A percentile compares a stretch with the other conserved stretches of the same genome.
These are phyloP conservation scores for Malus hybrid DNA, from an alignment of 331 rosid genomes.

Conservation along the genomic window DNA sequence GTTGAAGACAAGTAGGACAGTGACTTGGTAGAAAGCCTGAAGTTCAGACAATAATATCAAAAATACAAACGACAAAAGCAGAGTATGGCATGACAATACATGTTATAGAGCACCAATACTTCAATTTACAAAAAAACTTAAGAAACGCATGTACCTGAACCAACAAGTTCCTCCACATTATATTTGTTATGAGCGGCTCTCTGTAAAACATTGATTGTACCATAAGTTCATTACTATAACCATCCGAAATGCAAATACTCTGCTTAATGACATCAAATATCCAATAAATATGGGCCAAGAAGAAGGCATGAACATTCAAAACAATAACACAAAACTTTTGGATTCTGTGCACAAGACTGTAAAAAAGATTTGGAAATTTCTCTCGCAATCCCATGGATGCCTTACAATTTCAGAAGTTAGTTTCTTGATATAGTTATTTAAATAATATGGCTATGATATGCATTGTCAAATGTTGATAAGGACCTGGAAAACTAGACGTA, in stretches of 20 bases:
- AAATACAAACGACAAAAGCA: neutral
- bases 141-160: slow-evolving; percentile 53
- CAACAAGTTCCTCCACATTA: slow-evolving; percentile 92
- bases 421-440: too few species aligned
- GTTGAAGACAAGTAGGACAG: slow-evolving; percentile 66
- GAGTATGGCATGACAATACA: neutral
- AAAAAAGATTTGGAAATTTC: neutral
- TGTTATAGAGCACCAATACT: neutral
- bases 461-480: too few species aligned
- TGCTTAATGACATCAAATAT: neutral
- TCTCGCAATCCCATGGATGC: neutral
- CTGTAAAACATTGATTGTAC: slow-evolving; percentile 31
- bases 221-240: slow-evolving; percentile 2
- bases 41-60: neutral
- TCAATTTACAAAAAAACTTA: neutral
- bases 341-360: neutral
- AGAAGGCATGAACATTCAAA: neutral
- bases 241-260: slow-evolving; percentile 1
- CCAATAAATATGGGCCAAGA: neutral
- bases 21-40: slow-evolving; percentile 82
- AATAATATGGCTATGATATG: too few species aligned
- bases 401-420: neutral
- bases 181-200: slow-evolving; percentile 74
- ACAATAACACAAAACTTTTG: neutral
- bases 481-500: too few species aligned